Evolutionary conservation across 1,139 yeast genomes (phyloP), one percentile per base, ranked within the genome.

Genomic region (Nakaseomyces glabratus): DNA sequence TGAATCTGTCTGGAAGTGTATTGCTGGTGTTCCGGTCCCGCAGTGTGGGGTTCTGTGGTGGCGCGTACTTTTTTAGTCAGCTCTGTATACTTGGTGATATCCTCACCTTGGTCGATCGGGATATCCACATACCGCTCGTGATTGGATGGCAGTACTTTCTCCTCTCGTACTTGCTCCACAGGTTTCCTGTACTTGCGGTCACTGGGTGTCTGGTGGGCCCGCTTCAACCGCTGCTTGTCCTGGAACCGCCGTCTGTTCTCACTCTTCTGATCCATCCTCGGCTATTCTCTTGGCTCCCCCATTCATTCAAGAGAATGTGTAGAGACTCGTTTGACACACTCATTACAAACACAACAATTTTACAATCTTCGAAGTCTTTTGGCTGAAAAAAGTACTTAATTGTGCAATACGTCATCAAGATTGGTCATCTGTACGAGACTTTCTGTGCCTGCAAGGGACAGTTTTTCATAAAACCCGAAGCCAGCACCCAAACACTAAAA

Each of bases 241-340:
- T 48, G 52, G 37, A 56, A 56, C 40, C 47, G 49, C 43, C 49
- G 52, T 15, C 61, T 43, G 30, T 54, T 55, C 28, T 53, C 60
- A n/a, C 26, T 21, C 22, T 26, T 26, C 14, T 26, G 30, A 11
- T 26, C 30, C 30, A 26, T 26, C 10, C 16, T 7, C 21, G 21
- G n/a, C n/a, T n/a, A n/a, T n/a, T n/a, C n/a, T n/a, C n/a, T n/a
- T n/a, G n/a, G n/a, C n/a, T n/a, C n/a, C n/a, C n/a, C n/a, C n/a
- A 19, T 19, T 10, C 10, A 7, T 19, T 10, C 21, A 10, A 7
- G 21, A 7, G 10, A 19, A 19, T 19, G 10, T 19, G 21, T 7
- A 19, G 21, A 19, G 21, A n/a, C n/a, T n/a, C n/a, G n/a, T n/a
- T n/a, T n/a, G n/a, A n/a, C n/a, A n/a, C n/a, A n/a, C n/a, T n/a